phyloP scores from a whole-genome alignment of 2,329 filamentous ascomycete genomes.

The Fusarium sp. region DNA sequence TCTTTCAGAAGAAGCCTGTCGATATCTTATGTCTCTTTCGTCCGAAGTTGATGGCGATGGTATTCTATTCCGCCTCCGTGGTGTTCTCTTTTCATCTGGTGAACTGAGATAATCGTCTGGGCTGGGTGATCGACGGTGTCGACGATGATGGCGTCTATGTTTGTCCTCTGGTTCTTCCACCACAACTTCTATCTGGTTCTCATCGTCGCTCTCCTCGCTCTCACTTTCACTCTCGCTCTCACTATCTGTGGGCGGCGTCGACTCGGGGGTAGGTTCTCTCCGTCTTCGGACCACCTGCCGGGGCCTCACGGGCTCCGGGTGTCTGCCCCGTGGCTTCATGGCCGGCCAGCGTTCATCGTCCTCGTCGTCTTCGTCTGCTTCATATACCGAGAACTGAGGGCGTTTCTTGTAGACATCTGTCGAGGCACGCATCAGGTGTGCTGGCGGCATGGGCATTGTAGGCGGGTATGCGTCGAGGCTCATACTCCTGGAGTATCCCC shows the following conservation, averaged over 20 bases:
- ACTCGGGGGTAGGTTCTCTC: slow-evolving; percentile 35
- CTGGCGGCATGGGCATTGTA: slow-evolving; percentile 44
- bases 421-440: slow-evolving; percentile 43
- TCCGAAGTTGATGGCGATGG: slow-evolving; percentile 40
- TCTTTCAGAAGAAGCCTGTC: slow-evolving; percentile 43
- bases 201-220: slow-evolving; percentile 28
- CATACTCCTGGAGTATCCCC: slow-evolving; percentile 42
- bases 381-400: slow-evolving; percentile 42
- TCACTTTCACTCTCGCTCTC: slow-evolving; percentile 26
- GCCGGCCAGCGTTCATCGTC: slow-evolving; percentile 26
- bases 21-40: slow-evolving; percentile 39
- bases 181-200: slow-evolving; percentile 39
- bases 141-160: slow-evolving; percentile 30
- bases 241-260: slow-evolving; percentile 29
- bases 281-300: slow-evolving; percentile 27
- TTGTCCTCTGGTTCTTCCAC: slow-evolving; percentile 45
- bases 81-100: slow-evolving; percentile 38
- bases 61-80: slow-evolving; percentile 36
- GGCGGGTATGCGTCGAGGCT: slow-evolving; percentile 45
- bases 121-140: slow-evolving; percentile 34
- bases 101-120: slow-evolving; percentile 44
- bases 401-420: slow-evolving; percentile 48
- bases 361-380: slow-evolving; percentile 42
- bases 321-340: slow-evolving; percentile 35
- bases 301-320: slow-evolving; percentile 30